Evolutionary conservation across 2,329 filamentous ascomycete genomes (phyloP).

Genomic region (Stachybotrys chlorohalonatus): DNA sequence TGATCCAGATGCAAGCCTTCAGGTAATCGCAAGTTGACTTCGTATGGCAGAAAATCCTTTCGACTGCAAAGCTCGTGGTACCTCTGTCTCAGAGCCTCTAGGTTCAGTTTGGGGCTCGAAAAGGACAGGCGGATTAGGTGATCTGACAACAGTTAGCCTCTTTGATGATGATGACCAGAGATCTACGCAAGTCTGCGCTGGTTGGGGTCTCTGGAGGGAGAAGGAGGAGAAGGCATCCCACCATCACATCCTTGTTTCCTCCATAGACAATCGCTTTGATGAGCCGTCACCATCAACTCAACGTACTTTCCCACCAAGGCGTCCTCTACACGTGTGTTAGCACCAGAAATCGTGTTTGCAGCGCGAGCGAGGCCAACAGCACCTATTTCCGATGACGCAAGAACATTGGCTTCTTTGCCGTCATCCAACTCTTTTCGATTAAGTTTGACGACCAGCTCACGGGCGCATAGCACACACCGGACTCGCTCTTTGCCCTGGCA

Average conservation of each 20-base stretch:
- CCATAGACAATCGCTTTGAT: conserved; percentile 81
- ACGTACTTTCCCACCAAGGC: conserved; percentile 70
- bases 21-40: conserved; percentile 52
- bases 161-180: too few relatives aligned
- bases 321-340: conserved; percentile 30
- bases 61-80: conserved; percentile 54
- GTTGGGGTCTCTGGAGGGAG: background rate
- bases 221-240: conserved; percentile 24
- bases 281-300: conserved; percentile 62
- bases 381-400: conserved; percentile 52
- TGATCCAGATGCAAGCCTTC: conserved; percentile 40
- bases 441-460: conserved; percentile 75
- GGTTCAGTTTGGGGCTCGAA: conserved; percentile 48
- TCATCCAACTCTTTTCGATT: conserved; percentile 50
- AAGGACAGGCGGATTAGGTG: conserved; percentile 53
- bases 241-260: conserved; percentile 78
- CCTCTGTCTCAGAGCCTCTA: conserved; percentile 50
- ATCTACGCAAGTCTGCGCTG: too few relatives aligned
- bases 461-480: conserved; percentile 74
- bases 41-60: conserved; percentile 49
- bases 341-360: background rate
- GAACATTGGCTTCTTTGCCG: conserved; percentile 43
- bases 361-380: background rate
- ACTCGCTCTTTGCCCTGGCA: conserved; percentile 79
- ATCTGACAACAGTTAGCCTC: conserved; percentile 26